Base-by-base conservation (phyloP, 352 stramenopile species). In the Phytopythium cucurbitacearum region DNA sequence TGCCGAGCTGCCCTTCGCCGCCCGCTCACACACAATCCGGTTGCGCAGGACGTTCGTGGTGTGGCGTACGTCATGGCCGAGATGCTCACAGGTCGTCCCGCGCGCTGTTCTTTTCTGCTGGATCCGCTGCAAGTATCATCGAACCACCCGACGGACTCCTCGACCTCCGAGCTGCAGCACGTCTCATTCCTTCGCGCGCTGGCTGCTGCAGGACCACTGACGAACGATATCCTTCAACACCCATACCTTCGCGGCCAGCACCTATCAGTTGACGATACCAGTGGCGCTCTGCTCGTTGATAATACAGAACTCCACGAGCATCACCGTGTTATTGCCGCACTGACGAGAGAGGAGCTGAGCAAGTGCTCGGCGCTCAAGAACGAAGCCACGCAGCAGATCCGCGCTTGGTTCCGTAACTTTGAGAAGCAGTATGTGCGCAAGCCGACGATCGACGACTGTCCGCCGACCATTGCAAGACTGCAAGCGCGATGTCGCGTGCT, bases 41-140 rank as follows among this genome's bases (percentile, higher is more conserved):
- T 38, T 3, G 50, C 53, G 9, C 74, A 79, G 43, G 77, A 88
- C 46, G 33, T 81, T 2, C 63, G 73, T 34, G 84, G 73, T 36
- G 57, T 89, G 10, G 78, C 75, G 3, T 85, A 84, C 41, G 54
- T 89, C 28, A 67, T 85, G 54, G 40, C 72, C 6, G 78, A 89
- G 57, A 73, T 89, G 71, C 64, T 85, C 52, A 89, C 75, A 3
- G 74, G 72, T 13, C 46, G 62, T 36, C 67, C 68, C 3, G 64
- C 74, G 21, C 68, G 56, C 34, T 64, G 77, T 0, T 34, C 45
- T 33, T 38, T 46, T 4, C 45, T 72, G 6, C 62, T 84, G 36
- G 60, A 80, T 32, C 65, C 46, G 9, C 53, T 65, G 8, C 64
- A 28, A 28, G 21, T 28, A 28, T 28, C 21, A 2, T 28, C 21